Percentiles rank a stretch among this genome's conserved stretches.
phyloP scores from a whole-genome alignment of 768 basidiomycete genomes.

The Podaxis sp. region DNA sequence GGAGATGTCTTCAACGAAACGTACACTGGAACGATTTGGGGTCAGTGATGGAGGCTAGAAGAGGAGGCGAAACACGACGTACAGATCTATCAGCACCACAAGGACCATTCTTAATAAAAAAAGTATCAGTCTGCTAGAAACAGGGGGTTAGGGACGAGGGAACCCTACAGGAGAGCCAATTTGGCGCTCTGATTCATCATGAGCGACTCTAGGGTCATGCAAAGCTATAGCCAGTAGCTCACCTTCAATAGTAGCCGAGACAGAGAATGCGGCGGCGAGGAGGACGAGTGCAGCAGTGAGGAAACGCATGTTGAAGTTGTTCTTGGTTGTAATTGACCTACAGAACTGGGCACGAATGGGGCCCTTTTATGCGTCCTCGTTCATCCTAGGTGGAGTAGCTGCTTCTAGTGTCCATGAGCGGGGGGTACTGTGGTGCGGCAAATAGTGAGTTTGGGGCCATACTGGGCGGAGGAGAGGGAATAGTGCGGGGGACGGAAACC shows the following conservation, averaged over 20 bases:
- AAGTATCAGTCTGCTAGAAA: not conserved
- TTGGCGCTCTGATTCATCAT: not conserved
- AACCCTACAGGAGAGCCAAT: not conserved
- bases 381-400: not conserved
- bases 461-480: not conserved
- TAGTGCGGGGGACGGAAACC: not conserved
- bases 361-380: not conserved
- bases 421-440: not conserved
- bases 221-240: not conserved
- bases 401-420: not conserved
- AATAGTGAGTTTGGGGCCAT: not conserved
- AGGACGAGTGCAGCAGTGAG: not conserved
- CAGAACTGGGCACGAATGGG: not conserved
- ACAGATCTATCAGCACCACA: constrained; percentile 3
- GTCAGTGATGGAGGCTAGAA: not conserved
- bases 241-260: constrained; percentile 1
- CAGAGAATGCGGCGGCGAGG: not conserved
- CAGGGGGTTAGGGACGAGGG: not conserved
- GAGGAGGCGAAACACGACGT: not conserved
- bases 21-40: not conserved
- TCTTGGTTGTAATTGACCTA: not conserved
- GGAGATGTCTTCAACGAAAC: not conserved
- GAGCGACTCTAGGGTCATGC: no score
- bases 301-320: not conserved
- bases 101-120: not conserved